phyloP scores from a whole-genome alignment of 2,329 filamentous ascomycete species.

The Atkinsonella hypoxylon region DNA sequence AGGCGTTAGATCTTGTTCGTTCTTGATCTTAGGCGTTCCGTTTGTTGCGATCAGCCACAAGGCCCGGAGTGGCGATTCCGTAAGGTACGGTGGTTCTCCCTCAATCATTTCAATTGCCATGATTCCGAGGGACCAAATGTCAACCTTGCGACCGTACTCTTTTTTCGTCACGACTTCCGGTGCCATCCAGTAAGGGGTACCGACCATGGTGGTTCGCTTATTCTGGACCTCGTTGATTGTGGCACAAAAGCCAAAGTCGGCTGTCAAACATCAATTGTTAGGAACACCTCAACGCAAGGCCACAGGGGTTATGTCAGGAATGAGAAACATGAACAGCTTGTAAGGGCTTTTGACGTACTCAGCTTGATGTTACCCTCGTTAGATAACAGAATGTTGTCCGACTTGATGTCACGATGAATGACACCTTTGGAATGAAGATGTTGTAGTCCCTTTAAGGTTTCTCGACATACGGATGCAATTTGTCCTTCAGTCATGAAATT shows the following conservation, averaged over 20 bases:
- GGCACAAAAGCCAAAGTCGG: conserved; percentile 97
- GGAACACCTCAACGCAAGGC: not conserved
- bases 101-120: conserved; percentile 99
- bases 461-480: conserved; percentile 89
- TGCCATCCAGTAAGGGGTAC: conserved; percentile 99
- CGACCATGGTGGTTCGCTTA: conserved; percentile 98
- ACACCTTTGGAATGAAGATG: conserved; percentile 96
- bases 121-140: conserved; percentile 97
- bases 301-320: not conserved
- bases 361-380: conserved; percentile 95
- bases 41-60: conserved; percentile 96
- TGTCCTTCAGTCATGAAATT: conserved; percentile 99
- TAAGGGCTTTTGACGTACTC: conserved; percentile 45
- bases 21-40: conserved; percentile 89
- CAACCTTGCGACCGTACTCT: conserved; percentile 95
- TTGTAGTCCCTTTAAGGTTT: conserved; percentile 84
- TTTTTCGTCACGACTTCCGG: conserved; percentile 95
- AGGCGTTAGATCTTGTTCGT: conserved; percentile 68
- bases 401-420: conserved; percentile 98
- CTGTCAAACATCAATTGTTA: conserved; percentile 32
- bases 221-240: conserved; percentile 96
- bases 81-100: conserved; percentile 92
- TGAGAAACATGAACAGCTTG: not conserved
- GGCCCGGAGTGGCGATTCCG: conserved; percentile 83
- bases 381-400: conserved; percentile 90